Conservation (phyloP, 208 protist species). For the Trichomonas gallinae region DNA sequence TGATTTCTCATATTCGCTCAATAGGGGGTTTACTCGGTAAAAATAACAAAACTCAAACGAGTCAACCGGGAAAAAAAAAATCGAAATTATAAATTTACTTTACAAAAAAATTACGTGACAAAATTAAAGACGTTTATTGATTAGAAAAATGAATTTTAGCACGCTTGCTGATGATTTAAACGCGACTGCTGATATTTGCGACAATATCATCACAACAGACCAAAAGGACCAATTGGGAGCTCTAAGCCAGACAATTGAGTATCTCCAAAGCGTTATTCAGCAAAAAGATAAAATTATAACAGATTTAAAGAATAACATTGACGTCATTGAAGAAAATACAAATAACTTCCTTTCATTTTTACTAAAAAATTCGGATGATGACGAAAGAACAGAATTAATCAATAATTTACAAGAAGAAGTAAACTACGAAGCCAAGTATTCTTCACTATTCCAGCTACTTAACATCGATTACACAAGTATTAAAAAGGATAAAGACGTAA, state of each 20-base stretch:
- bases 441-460: neutral
- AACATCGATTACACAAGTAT: neutral
- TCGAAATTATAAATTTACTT: too few species aligned
- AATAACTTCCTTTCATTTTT: neutral
- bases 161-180: neutral
- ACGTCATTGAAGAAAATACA: neutral
- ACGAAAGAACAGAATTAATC: neutral
- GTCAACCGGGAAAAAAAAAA: too few species aligned
- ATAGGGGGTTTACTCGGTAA: too few species aligned
- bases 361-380: neutral
- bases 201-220: neutral
- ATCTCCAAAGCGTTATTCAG: neutral
- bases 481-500: neutral
- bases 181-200: neutral
- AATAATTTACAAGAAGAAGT: neutral
- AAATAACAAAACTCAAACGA: too few species aligned
- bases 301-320: neutral
- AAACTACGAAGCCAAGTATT: neutral
- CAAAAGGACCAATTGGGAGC: neutral
- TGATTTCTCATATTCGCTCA: too few species aligned
- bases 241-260: neutral
- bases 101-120: too few species aligned
- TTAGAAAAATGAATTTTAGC: neutral
- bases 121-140: neutral
- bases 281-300: neutral